phyloP scores from a whole-genome alignment of 345 rosid genomes.

The Rhizophora apiculata region DNA sequence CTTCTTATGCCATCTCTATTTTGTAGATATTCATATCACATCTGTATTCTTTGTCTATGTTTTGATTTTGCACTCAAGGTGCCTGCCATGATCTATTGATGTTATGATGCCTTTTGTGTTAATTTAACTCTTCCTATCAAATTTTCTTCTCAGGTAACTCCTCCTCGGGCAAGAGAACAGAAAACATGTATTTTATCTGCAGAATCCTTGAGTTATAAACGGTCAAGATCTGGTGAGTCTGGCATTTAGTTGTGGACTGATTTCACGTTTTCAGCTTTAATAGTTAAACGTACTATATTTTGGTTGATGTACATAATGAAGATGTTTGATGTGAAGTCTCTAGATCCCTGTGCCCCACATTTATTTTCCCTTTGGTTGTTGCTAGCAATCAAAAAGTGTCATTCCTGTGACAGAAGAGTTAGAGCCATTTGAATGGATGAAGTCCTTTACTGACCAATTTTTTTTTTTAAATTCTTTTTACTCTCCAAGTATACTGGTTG shows the following conservation, averaged over 20 bases:
- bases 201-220: conserved; percentile 40
- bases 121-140: conserved; percentile 1
- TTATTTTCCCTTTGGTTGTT: not conserved
- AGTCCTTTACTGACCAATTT: not conserved
- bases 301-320: not conserved
- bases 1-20: not conserved
- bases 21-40: not conserved
- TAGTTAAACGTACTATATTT: not conserved
- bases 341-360: not conserved
- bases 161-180: conserved; percentile 10
- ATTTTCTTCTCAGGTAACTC: conserved; percentile 32
- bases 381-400: too few species aligned
- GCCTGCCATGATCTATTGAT: not conserved
- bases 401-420: too few species aligned
- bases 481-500: not conserved
- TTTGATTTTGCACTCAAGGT: not conserved
- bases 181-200: conserved; percentile 28
- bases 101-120: not conserved
- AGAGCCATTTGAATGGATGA: not conserved
- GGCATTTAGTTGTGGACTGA: not conserved
- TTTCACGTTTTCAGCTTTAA: not conserved
- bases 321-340: not conserved
- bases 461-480: too few species aligned
- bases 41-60: not conserved
- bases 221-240: conserved; percentile 58